A percentile compares a stretch with the other conserved stretches of the same genome.
Conservation (phyloP, 1,284 basidiomycete species). For the Erythrobasidium hasegawianum region DNA sequence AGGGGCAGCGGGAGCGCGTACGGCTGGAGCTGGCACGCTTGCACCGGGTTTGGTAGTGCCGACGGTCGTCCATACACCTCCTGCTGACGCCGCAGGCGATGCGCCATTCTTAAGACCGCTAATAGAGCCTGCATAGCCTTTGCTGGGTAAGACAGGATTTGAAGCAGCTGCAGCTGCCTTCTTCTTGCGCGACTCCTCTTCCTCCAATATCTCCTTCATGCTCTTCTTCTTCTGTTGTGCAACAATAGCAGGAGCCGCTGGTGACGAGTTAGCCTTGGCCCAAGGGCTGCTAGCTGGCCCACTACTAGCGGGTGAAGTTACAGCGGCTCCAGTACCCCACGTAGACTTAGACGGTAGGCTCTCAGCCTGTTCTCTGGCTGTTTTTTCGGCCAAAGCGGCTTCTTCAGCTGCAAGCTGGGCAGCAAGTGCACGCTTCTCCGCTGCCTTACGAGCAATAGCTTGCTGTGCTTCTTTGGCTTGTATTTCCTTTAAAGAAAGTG, state of each 20-base stretch:
- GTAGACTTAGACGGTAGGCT: conserved; percentile 57
- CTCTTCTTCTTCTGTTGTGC: conserved; percentile 68
- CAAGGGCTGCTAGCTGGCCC: conserved; percentile 51
- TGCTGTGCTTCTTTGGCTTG: conserved; percentile 87
- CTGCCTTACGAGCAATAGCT: conserved; percentile 65
- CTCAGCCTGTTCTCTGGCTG: conserved; percentile 48
- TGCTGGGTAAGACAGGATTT: conserved; percentile 39
- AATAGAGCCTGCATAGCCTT: conserved; percentile 43
- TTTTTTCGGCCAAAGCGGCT: conserved; percentile 47
- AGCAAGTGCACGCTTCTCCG: conserved; percentile 58
- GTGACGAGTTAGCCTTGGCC: conserved; percentile 51
- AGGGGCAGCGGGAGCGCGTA: too few relatives aligned
- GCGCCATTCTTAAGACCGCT: conserved; percentile 2
- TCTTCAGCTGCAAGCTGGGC: conserved; percentile 47
- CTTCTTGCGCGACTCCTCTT: conserved; percentile 82
- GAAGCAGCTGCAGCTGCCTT: conserved; percentile 47
- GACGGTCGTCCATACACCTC: conserved; percentile 35
- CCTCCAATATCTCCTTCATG: conserved; percentile 98
- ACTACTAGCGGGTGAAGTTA: conserved; percentile 50
- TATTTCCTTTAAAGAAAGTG: conserved; percentile 79
- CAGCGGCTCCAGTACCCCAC: conserved; percentile 69
- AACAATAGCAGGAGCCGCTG: conserved; percentile 38
- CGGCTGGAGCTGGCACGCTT: conserved; percentile 9
- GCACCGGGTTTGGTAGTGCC: conserved; percentile 22
- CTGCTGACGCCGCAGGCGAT: conserved; percentile 15